Base-by-base conservation (phyloP, 352 stramenopile genomes). In the Pythium aphanidermatum region DNA sequence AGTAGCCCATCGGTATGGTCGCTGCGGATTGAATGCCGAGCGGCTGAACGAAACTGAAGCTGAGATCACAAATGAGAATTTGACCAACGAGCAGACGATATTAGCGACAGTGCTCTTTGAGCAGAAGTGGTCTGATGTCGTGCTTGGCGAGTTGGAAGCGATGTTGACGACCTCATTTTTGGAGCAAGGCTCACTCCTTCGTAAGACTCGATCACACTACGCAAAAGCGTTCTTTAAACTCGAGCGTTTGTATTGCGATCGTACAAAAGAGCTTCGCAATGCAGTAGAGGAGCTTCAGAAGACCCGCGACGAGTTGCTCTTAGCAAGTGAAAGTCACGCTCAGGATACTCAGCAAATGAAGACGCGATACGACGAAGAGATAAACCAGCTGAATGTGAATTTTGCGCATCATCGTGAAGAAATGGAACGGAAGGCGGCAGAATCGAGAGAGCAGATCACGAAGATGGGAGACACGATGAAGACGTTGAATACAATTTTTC, bases 381-480 rank as follows among this genome's bases (percentile, higher is more conserved):
- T 93, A 31, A 39, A 68, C 17, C 64, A 54, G 5, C 24, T 87
- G 16, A 60, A 41, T 5, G 51, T 51, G 0, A 46, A 54, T 12
- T 85, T 89, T 46, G 75, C 92, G 16, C 59, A 46, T 11, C 53
- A 55, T 19, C 70, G 74, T 30, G 52, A 58, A 10, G 78, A 89
- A 5, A 77, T 92, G 63, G 84, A 97, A 53, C 58, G 68, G 11
- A 80, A 82, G 39, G 51, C 78, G 29, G 36, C 38, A 0, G 75
- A 92, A 10, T 72, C 73, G 2, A 90, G 93, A 47, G 74, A 92
- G 2, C 74, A 95, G 48, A 74, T 89, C 54, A 65, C 70, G 19
- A 92, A 93, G 39, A 96, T 97, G 86, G 70, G 73, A 7, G 88
- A 97, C 40, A 96, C 87, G 2, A 90, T 98, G 63, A 92, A 91